These are phyloP conservation scores for Cryptococcus maquisensis DNA, from an alignment of 1,284 basidiomycete species.

Conservation along the genomic window DNA sequence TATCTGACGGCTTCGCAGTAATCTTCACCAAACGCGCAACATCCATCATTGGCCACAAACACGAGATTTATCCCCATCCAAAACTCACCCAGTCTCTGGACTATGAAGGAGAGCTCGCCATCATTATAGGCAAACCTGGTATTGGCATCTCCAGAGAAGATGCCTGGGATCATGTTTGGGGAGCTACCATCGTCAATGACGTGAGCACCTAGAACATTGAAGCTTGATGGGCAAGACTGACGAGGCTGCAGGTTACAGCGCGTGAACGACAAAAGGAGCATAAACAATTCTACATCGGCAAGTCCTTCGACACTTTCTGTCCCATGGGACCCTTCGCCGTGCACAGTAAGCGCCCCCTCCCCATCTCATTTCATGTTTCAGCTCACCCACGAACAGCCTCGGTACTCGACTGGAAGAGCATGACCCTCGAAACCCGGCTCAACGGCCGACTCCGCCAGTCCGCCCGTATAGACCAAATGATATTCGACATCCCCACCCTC, in stretches of 20 bases:
- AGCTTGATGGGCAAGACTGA: neutral
- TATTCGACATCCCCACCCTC: conserved; percentile 44
- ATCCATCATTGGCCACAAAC: conserved; percentile 30
- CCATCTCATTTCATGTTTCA: neutral
- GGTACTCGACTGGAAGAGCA: conserved; percentile 22
- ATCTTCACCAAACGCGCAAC: conserved; percentile 45
- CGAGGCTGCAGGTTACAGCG: conserved; percentile 21
- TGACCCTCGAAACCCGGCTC: conserved; percentile 34
- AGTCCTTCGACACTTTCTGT: conserved; percentile 46
- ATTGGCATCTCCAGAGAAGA: conserved; percentile 36
- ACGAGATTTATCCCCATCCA: conserved; percentile 39
- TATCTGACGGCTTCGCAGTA: conserved; percentile 13
- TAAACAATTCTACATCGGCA: conserved; percentile 46
- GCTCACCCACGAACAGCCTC: conserved; percentile 12
- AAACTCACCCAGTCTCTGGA: conserved; percentile 35
- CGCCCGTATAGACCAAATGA: conserved; percentile 36
- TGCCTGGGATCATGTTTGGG: conserved; percentile 45
- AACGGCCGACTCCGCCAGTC: conserved; percentile 41
- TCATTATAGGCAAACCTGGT: conserved; percentile 43
- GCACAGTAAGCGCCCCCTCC: conserved; percentile 12
- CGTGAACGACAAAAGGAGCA: conserved; percentile 42
- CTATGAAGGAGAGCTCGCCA: conserved; percentile 44
- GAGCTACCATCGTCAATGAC: conserved; percentile 37
- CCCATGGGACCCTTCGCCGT: conserved; percentile 39
- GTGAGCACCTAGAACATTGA: conserved; percentile 14